phyloP scores from a whole-genome alignment of 768 basidiomycete species.

The Phanerochaete sordida region DNA sequence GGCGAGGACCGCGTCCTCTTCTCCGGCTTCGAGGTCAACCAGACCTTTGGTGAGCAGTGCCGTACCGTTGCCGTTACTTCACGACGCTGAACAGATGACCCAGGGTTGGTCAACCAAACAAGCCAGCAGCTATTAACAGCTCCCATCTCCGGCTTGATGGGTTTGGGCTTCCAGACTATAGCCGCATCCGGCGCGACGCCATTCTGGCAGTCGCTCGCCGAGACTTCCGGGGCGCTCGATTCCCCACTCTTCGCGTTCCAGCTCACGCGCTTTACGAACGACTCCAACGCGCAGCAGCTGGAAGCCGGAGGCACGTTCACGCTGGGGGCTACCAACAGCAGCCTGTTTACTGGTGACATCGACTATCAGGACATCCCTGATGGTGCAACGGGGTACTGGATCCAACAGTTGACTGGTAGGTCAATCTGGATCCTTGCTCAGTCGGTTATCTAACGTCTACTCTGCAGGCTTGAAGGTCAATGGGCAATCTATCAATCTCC shows the following conservation, averaged over 20 bases:
- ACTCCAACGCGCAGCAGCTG: slow-evolving; percentile 27
- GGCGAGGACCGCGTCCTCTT: slow-evolving; percentile 78
- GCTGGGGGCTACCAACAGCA: slow-evolving; percentile 56
- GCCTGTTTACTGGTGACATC: slow-evolving; percentile 78
- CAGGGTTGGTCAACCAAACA: slow-evolving; percentile 47
- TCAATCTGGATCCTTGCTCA: too few species aligned
- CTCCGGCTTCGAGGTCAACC: slow-evolving; percentile 83
- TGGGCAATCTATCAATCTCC: slow-evolving; percentile 44
- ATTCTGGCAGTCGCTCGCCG: slow-evolving; percentile 80
- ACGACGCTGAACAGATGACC: slow-evolving; percentile 8
- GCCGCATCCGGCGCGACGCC: slow-evolving; percentile 72
- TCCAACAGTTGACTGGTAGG: slow-evolving; percentile 61
- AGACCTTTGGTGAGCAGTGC: slow-evolving; percentile 58
- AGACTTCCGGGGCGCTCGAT: slow-evolving; percentile 54
- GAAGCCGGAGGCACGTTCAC: slow-evolving; percentile 76
- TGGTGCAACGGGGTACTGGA: slow-evolving; percentile 73
- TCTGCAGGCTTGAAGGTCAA: slow-evolving; percentile 58
- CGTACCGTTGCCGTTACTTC: neutral
- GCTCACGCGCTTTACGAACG: slow-evolving; percentile 54
- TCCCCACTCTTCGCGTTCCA: slow-evolving; percentile 80
- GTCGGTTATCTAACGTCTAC: neutral
- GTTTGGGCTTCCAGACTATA: slow-evolving; percentile 76
- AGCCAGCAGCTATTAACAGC: slow-evolving; percentile 54
- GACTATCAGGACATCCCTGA: slow-evolving; percentile 71
- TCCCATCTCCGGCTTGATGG: slow-evolving; percentile 90